Base-by-base conservation (phyloP, 345 rosid genomes). In the Pistacia integerrima region DNA sequence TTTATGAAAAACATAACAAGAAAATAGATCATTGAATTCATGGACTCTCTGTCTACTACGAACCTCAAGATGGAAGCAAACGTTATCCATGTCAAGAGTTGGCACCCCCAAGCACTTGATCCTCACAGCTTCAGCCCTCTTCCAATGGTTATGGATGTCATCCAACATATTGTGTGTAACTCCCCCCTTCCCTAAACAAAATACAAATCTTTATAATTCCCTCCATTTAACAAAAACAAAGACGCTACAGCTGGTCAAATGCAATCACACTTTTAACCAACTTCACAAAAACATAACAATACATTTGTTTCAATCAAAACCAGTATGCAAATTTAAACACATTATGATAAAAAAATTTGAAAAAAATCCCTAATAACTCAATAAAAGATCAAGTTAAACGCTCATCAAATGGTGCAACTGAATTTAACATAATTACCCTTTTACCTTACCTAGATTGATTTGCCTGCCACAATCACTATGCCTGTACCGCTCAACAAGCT, bases 91-190 rank as follows among this genome's bases (percentile, higher is more conserved):
- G 80, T 93, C 98, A 76, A 93, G 91, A 36, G 97, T 93, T 49
- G 95, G 97, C 74, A 89, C 97, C 70, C 97, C 98, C 84, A 93
- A 84, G 76, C 98, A 93, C 85, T 94, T 91, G 69, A 94, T 91
- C 86, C 98, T 93, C 76, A 90, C 91, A 28, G 98, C 98, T 77
- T 93, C 95, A 0, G 98, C 94, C 76, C 80, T 86, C 84, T 87
- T 91, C 98, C 98, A 94, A 69, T 94, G 98, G 71, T 90, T 90
- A 76, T 93, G 95, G 62, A 94, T 89, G 61, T 94, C 98, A 85
- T 89, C 98, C 73, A 94, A 86, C 95, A 90, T 87, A 86, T 92
- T 94, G 86, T 93, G 98, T 56, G 98, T 93, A 20, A 93, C 94
- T 76, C 98, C 97, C 4, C 88, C 90, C 86, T 88, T 91, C 69